A percentile compares a stretch with the other conserved stretches of the same genome.
phyloP scores from a whole-genome alignment of 2,329 filamentous ascomycete genomes.

The Fusarium begoniae region DNA sequence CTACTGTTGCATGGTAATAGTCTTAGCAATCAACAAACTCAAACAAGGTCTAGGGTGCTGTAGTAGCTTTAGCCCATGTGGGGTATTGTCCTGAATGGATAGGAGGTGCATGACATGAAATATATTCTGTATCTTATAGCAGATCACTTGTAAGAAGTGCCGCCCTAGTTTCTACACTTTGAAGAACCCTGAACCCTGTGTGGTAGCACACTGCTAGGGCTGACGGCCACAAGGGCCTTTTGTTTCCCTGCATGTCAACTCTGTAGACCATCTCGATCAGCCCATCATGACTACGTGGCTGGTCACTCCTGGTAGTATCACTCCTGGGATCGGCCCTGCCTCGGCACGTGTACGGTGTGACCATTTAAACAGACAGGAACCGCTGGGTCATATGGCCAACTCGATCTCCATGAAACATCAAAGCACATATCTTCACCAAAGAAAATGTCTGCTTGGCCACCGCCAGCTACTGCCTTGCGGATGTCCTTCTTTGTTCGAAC shows the following conservation, averaged over 20 bases:
- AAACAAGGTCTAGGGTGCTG: not conserved
- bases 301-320: too few species aligned
- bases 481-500: not conserved
- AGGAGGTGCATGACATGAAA: not conserved
- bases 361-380: too few species aligned
- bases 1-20: not conserved
- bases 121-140: not conserved
- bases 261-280: too few species aligned
- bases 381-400: too few species aligned
- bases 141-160: fast-evolving
- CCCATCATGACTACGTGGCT: too few species aligned
- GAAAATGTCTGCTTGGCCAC: not conserved
- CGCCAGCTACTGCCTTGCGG: too few species aligned
- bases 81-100: not conserved
- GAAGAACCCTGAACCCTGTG: fast-evolving
- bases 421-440: not conserved
- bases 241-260: too few species aligned
- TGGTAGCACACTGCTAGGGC: not conserved
- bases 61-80: not conserved
- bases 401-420: not conserved
- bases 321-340: too few species aligned
- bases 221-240: too few species aligned
- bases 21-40: not conserved
- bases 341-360: too few species aligned
- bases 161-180: fast-evolving